Conservation (phyloP, 2,329 filamentous ascomycete genomes). For the Verticillium klebahnii region DNA sequence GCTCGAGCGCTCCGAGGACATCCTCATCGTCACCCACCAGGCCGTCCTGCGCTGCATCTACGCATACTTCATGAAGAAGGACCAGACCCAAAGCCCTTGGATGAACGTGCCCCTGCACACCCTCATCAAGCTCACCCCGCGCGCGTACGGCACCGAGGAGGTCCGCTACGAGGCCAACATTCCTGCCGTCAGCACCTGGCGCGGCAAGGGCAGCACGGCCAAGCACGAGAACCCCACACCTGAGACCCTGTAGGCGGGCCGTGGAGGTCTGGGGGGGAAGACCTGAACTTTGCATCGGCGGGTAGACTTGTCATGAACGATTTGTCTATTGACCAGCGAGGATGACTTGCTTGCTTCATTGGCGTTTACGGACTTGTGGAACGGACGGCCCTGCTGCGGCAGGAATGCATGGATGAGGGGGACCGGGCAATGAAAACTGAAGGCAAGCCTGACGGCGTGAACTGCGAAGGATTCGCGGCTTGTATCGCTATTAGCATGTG, state of each 20-base stretch:
- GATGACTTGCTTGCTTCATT: neutral
- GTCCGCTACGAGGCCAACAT: slow-evolving; percentile 86
- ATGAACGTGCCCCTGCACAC: slow-evolving; percentile 98
- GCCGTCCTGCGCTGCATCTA: slow-evolving; percentile 96
- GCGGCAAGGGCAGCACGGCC: slow-evolving; percentile 87
- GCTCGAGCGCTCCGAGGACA: slow-evolving; percentile 90
- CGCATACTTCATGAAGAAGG: slow-evolving; percentile 97
- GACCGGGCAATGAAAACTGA: neutral
- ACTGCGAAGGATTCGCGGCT: neutral
- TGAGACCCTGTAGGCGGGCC: slow-evolving; percentile 17
- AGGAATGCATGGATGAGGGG: neutral
- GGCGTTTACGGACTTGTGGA: neutral
- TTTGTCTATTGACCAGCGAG: neutral
- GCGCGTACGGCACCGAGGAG: slow-evolving; percentile 90
- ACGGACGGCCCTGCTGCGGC: neutral
- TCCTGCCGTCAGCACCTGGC: slow-evolving; percentile 92
- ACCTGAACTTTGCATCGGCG: neutral
- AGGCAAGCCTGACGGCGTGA: neutral
- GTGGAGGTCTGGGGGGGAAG: neutral
- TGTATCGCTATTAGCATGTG: neutral
- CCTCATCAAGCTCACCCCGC: slow-evolving; percentile 91
- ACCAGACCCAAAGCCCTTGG: slow-evolving; percentile 90
- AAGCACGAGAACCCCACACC: slow-evolving; percentile 68
- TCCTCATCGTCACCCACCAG: slow-evolving; percentile 96
- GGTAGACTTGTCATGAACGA: neutral